Evolutionary conservation across 2,329 filamentous ascomycete genomes (phyloP).

Genomic region (Cytospora mali): DNA sequence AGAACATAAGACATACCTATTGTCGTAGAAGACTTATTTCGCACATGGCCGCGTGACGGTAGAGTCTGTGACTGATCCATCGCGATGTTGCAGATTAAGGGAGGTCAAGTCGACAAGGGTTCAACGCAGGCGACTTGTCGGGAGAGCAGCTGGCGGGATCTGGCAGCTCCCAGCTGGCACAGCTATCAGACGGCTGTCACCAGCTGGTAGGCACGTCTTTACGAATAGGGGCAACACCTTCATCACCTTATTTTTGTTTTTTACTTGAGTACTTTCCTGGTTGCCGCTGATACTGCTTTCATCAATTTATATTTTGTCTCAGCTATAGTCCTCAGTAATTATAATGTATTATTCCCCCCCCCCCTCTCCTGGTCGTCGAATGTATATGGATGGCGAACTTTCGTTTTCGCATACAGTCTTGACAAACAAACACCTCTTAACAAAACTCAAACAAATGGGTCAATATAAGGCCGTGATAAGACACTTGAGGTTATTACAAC

Average conservation of each 20-base stretch:
- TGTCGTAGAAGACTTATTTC: constrained; percentile 42
- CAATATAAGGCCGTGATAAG: no score
- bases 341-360: no score
- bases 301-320: no score
- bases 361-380: no score
- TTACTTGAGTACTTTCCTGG: no score
- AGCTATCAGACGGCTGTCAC: not conserved
- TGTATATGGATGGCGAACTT: no score
- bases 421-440: no score
- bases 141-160: not conserved
- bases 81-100: constrained; percentile 7
- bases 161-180: not conserved
- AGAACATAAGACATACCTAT: constrained; percentile 37
- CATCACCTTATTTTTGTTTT: not conserved
- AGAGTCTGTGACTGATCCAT: constrained; percentile 30
- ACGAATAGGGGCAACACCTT: not conserved
- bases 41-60: constrained; percentile 36
- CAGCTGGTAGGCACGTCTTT: not conserved
- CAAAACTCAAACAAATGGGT: no score
- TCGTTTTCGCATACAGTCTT: no score
- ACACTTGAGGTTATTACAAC: no score
- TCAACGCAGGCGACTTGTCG: not conserved
- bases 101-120: not conserved
- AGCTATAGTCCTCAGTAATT: no score
- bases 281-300: no score